Base-by-base conservation (phyloP, 495 filamentous ascomycete species). In the Polyplosphaeria fusca region DNA sequence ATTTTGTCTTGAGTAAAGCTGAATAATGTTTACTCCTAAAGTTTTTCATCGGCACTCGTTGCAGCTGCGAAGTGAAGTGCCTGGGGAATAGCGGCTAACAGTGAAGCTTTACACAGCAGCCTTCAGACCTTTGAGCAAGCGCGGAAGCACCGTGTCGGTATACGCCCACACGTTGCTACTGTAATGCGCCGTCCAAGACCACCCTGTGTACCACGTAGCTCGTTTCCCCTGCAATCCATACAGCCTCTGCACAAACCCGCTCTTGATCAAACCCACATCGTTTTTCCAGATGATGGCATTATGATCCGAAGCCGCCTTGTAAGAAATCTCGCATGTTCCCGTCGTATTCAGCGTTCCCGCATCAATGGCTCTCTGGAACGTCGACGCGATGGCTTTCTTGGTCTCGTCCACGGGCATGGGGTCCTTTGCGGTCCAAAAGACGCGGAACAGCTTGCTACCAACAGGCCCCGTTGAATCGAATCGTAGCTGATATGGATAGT, bases 161-260 rank as follows among this genome's bases (percentile, higher is more conserved):
- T 30, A 47, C 7, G 53, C 53, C 53, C 53, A 57, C 2, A 57
- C 45, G 20, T 40, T 57, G n/a, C 30, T 42, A 13, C 44, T 39
- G 18, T 57, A 57, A 28, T 49, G 16, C 30, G 35, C 43, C 4
- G 26, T 19, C 28, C 27, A 57, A 28, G 37, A 28, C 16, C 19
- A 9, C 13, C 53, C 53, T 19, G 53, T 57, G 14, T 43, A 57
- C 53, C 53, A 57, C 32, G 53, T 57, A 11, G 14, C 12, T 22
- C 53, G 16, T 13, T 49, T 13, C 23, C 53, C 53, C 24, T 57
- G 53, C n/a, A 57, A 20, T 35, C 20, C 53, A 49, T 57, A 49
- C 24, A 57, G 42, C 23, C 49, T 49, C 37, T 57, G 53, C 16
- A 57, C 26, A 14, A 48, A 57, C 9, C 53, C 53, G 4, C 9